These are phyloP conservation scores for Cladorrhinum samala DNA, from an alignment of 495 filamentous ascomycete species.

Conservation along the genomic window DNA sequence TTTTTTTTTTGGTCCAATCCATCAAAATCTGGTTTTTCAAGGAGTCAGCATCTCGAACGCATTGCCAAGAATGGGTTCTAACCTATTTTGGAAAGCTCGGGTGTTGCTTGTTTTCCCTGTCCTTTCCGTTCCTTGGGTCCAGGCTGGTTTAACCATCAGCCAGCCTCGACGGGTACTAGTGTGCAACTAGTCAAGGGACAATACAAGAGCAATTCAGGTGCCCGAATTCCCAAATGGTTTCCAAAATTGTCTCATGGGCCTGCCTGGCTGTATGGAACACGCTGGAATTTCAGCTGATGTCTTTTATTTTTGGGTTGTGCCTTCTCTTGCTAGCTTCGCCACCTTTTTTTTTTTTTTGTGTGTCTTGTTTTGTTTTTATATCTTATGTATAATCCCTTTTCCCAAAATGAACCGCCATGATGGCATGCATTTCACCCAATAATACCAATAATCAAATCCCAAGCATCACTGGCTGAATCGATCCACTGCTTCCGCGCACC, in stretches of 20 bases:
- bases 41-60: not conserved
- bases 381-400: no score
- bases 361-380: not conserved
- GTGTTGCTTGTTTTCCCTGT: constrained; percentile 2
- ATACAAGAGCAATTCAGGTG: no score
- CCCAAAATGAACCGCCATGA: not conserved
- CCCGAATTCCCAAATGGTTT: not conserved
- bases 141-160: constrained; percentile 5
- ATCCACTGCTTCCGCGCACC: constrained; percentile 17
- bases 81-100: not conserved
- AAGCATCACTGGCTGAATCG: constrained; percentile 14
- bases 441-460: not conserved
- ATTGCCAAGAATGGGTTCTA: no score
- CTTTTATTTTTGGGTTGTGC: not conserved
- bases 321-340: not conserved
- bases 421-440: not conserved
- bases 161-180: constrained; percentile 1
- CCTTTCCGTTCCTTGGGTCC: no score
- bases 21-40: not conserved
- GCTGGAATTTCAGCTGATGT: not conserved
- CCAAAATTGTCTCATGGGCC: constrained; percentile 2
- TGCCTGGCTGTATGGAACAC: not conserved
- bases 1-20: no score
- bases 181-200: constrained; percentile 2
- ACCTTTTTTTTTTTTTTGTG: not conserved